Evolutionary conservation across 139 green algal species (phyloP).

Genomic region (Diplosphaera chodatii): DNA sequence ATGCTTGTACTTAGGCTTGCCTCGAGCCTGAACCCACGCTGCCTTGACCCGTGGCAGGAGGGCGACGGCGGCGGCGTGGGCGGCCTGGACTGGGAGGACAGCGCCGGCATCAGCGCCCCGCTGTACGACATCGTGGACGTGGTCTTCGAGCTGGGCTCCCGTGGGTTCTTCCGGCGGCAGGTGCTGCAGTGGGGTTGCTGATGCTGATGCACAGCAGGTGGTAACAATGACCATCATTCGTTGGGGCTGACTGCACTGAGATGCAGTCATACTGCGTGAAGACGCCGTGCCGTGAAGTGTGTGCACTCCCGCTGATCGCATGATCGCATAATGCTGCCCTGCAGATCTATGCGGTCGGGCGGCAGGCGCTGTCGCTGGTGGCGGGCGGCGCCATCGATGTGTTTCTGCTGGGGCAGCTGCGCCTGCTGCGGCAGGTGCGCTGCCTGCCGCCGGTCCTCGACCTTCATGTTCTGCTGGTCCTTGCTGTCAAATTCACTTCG

Average conservation of each 20-base stretch:
- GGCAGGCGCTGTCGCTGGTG: constrained; percentile 64
- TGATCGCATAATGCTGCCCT: not conserved
- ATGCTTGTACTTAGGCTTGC: too few species aligned
- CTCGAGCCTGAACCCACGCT: too few species aligned
- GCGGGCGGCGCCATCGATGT: constrained; percentile 69
- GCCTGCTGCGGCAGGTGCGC: constrained; percentile 35
- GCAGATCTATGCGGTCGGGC: not conserved
- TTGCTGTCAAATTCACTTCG: too few species aligned
- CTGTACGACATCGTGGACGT: constrained; percentile 61
- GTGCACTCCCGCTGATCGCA: too few species aligned
- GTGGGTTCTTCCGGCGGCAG: constrained; percentile 61
- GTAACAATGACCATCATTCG: too few species aligned
- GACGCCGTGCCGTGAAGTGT: too few species aligned
- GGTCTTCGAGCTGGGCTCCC: constrained; percentile 56
- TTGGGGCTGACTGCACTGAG: too few species aligned
- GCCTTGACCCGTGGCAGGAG: too few species aligned
- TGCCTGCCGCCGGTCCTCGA: too few species aligned
- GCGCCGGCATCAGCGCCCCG: constrained; percentile 44
- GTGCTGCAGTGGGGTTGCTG: not conserved
- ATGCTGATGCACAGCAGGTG: too few species aligned
- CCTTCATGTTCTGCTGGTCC: too few species aligned
- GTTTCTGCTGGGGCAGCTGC: constrained; percentile 43
- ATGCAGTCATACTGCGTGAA: too few species aligned
- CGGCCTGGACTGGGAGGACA: constrained; percentile 33
- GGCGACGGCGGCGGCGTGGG: not conserved